phyloP scores from a whole-genome alignment of 2,329 filamentous ascomycete genomes.

The Aspergillus intermedius region DNA sequence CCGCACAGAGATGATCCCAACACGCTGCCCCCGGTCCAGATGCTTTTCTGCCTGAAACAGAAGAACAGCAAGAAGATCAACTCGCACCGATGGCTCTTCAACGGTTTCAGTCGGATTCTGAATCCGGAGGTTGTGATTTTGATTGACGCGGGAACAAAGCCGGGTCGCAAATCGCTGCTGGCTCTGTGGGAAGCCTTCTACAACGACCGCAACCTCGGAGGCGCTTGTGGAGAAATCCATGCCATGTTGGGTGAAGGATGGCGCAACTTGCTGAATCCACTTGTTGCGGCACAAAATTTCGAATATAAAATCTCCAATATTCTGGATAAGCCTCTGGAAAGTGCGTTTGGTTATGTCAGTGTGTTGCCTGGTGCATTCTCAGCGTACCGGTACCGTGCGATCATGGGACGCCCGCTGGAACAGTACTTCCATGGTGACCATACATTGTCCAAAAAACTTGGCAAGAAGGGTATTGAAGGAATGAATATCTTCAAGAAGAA shows the following conservation, averaged over 20 bases:
- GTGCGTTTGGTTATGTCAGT: constrained; percentile 91
- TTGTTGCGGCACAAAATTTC: constrained; percentile 94
- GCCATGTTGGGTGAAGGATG: constrained; percentile 88
- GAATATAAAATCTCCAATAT: constrained; percentile 99
- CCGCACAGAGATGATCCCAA: constrained; percentile 74
- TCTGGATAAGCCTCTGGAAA: constrained; percentile 92
- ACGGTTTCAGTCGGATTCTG: constrained; percentile 87
- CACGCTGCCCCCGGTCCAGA: constrained; percentile 88
- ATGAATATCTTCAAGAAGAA: constrained; percentile 99
- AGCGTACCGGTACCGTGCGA: constrained; percentile 90
- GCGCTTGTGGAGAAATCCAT: constrained; percentile 96
- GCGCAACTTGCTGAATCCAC: constrained; percentile 82
- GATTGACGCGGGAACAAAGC: constrained; percentile 93
- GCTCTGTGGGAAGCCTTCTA: constrained; percentile 97
- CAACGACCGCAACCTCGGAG: constrained; percentile 96
- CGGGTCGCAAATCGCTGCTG: constrained; percentile 80
- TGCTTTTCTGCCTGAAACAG: constrained; percentile 97
- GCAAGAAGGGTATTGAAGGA: constrained; percentile 97
- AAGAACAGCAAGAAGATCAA: constrained; percentile 99
- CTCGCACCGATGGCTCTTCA: constrained; percentile 96
- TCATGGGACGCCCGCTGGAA: constrained; percentile 91
- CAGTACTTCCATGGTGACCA: constrained; percentile 99
- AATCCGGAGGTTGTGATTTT: constrained; percentile 95
- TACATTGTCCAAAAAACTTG: constrained; percentile 85
- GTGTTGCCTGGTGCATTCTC: constrained; percentile 97